Conservation (phyloP, 192 early-diverging fungal genomes). For the Podochytrium sp. region DNA sequence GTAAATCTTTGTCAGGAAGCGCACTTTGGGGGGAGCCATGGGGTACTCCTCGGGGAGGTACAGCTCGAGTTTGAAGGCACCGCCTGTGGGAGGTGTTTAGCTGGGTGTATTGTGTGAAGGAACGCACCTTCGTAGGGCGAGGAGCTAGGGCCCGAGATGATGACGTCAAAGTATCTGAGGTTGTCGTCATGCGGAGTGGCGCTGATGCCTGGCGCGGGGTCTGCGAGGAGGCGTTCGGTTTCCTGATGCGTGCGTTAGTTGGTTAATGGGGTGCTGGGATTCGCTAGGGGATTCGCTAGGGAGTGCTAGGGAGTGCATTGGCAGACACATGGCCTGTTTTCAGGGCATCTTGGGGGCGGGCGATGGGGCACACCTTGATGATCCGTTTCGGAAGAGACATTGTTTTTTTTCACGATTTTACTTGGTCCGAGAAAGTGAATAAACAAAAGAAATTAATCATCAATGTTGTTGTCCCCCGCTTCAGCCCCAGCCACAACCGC, state of each 20-base stretch:
- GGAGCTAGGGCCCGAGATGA: slow-evolving; percentile 85
- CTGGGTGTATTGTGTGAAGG: background rate
- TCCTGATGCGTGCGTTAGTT: slow-evolving; percentile 64
- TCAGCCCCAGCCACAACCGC: background rate
- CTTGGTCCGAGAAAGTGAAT: background rate
- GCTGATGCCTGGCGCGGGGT: slow-evolving; percentile 92
- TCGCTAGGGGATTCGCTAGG: background rate
- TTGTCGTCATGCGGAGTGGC: slow-evolving; percentile 91
- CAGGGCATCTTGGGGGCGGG: background rate
- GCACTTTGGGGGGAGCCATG: slow-evolving; percentile 98
- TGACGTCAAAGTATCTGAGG: slow-evolving; percentile 95
- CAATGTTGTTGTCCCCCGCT: background rate
- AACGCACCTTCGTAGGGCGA: slow-evolving; percentile 92
- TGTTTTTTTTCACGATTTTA: background rate
- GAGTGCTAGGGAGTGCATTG: background rate
- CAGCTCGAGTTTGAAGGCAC: slow-evolving; percentile 91
- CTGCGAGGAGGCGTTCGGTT: slow-evolving; percentile 90
- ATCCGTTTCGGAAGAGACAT: slow-evolving; percentile 58
- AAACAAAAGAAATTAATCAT: background rate
- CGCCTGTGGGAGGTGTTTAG: slow-evolving; percentile 58
- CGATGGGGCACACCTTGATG: slow-evolving; percentile 45
- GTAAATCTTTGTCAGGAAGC: slow-evolving; percentile 97
- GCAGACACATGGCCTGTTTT: background rate
- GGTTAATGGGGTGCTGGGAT: background rate
- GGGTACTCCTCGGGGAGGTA: slow-evolving; percentile 98